phyloP scores from a whole-genome alignment of 2,329 filamentous ascomycete species.

The Aspergillus ruber region DNA sequence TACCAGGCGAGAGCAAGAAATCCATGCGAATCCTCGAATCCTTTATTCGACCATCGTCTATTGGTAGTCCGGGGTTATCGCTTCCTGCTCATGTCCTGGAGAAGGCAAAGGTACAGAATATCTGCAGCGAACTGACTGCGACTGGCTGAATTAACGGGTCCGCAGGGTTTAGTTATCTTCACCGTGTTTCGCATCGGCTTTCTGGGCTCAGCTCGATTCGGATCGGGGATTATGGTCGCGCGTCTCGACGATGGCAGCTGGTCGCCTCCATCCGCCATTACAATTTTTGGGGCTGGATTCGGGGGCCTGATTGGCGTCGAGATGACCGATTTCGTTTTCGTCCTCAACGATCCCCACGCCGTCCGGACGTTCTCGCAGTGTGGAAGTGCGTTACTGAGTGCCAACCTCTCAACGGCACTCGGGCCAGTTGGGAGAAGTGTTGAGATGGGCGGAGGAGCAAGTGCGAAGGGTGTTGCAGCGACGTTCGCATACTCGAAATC shows the following conservation, averaged over 20 bases:
- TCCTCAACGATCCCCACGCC: constrained; percentile 79
- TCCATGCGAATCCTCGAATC: constrained; percentile 46
- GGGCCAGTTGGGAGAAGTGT: constrained; percentile 89
- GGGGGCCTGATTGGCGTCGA: constrained; percentile 43
- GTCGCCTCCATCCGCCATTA: constrained; percentile 43
- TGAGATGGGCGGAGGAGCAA: constrained; percentile 85
- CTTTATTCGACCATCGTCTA: too few relatives aligned
- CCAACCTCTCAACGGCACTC: constrained; percentile 88
- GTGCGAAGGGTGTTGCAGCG: constrained; percentile 73
- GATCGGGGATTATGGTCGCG: constrained; percentile 42
- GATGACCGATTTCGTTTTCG: constrained; percentile 73
- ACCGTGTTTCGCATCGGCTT: constrained; percentile 42
- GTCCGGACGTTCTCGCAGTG: constrained; percentile 87
- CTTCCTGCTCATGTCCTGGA: constrained; percentile 65
- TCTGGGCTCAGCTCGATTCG: constrained; percentile 40
- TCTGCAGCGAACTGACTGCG: neutral
- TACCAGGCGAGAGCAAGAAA: constrained; percentile 86
- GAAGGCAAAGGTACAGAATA: constrained; percentile 69
- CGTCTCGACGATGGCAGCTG: constrained; percentile 40
- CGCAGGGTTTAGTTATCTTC: constrained; percentile 41
- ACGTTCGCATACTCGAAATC: constrained; percentile 97
- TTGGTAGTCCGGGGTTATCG: too few relatives aligned
- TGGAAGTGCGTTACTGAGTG: constrained; percentile 81
- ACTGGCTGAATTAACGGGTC: neutral
- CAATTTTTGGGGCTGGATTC: constrained; percentile 37